Percentiles rank a stretch among this genome's conserved stretches.
Evolutionary conservation across 495 filamentous ascomycete species (phyloP).

Genomic region (Entonaema liquescens): DNA sequence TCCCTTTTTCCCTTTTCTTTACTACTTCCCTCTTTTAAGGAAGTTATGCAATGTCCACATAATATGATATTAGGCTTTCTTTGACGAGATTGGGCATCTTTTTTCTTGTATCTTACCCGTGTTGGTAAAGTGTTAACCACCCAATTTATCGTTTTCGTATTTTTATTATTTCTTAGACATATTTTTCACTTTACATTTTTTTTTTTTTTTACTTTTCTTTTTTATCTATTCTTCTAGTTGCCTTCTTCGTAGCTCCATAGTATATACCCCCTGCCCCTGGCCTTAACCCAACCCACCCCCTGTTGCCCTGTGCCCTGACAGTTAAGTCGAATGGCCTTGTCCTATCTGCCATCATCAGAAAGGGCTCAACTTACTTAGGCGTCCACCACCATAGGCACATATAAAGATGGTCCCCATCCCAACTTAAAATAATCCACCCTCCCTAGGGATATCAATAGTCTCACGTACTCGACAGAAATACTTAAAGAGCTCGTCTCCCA

Average conservation of each 20-base stretch:
- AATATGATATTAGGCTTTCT: conserved; percentile 23
- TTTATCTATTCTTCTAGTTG: conserved; percentile 8
- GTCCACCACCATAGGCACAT: conserved; percentile 38
- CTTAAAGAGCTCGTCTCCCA: conserved; percentile 29
- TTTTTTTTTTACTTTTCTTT: conserved; percentile 15
- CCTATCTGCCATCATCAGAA: conserved; percentile 36
- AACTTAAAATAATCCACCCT: conserved; percentile 29
- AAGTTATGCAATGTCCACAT: conserved; percentile 33
- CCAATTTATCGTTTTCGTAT: conserved; percentile 32
- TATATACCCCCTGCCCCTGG: conserved; percentile 32
- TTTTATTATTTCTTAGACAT: too few relatives aligned
- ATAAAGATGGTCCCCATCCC: conserved; percentile 41
- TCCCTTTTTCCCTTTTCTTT: conserved; percentile 12
- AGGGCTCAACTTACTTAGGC: conserved; percentile 26
- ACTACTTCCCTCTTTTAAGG: conserved; percentile 7
- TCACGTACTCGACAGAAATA: conserved; percentile 31
- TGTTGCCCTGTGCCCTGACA: conserved; percentile 28
- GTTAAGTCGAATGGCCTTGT: conserved; percentile 33
- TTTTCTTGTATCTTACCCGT: conserved; percentile 8
- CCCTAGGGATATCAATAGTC: conserved; percentile 32
- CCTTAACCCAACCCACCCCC: conserved; percentile 22
- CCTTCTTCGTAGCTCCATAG: conserved; percentile 23
- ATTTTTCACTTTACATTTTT: conserved; percentile 10
- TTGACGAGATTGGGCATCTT: conserved; percentile 37
- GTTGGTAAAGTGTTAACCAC: conserved; percentile 28